Evolutionary conservation across 1,284 basidiomycete genomes (phyloP).

Genomic region (Ustilago shanxiensis): DNA sequence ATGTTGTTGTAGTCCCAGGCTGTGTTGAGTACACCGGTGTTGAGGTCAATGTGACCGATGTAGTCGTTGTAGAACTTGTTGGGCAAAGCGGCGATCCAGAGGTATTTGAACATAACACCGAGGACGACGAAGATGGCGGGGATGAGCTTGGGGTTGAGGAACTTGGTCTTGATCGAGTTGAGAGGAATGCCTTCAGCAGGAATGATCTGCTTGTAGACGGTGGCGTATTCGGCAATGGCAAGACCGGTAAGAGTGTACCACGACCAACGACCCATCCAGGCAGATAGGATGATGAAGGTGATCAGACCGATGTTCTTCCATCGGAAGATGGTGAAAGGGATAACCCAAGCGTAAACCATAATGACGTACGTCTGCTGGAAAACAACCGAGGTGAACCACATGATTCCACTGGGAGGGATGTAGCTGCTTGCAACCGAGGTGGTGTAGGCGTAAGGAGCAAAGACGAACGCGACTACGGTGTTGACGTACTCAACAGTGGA

Average conservation of each 20-base stretch:
- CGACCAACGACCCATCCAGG: conserved; percentile 59
- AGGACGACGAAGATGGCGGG: conserved; percentile 43
- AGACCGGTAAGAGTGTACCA: conserved; percentile 64
- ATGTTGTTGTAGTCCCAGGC: conserved; percentile 43
- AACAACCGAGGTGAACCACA: conserved; percentile 57
- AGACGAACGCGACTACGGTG: conserved; percentile 50
- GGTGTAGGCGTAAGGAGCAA: conserved; percentile 46
- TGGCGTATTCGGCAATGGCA: conserved; percentile 52
- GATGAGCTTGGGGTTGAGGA: conserved; percentile 45
- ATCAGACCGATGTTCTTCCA: conserved; percentile 52
- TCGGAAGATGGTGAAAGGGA: conserved; percentile 54
- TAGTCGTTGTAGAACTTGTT: conserved; percentile 43
- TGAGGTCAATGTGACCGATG: conserved; percentile 52
- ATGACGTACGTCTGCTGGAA: conserved; percentile 61
- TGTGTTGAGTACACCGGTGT: conserved; percentile 50
- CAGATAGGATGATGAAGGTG: conserved; percentile 45
- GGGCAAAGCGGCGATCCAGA: conserved; percentile 50
- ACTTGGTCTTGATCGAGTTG: conserved; percentile 41
- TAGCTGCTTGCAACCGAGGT: conserved; percentile 46
- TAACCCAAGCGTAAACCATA: conserved; percentile 54
- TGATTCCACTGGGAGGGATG: conserved; percentile 50
- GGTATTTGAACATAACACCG: conserved; percentile 58
- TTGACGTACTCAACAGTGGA: conserved; percentile 55
- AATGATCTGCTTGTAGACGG: conserved; percentile 43
- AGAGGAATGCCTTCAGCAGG: conserved; percentile 44